Percentiles rank a stretch among this genome's conserved stretches.
Evolutionary conservation across 169 alveolate species (phyloP).

Genomic region (Plasmodium malariae): DNA sequence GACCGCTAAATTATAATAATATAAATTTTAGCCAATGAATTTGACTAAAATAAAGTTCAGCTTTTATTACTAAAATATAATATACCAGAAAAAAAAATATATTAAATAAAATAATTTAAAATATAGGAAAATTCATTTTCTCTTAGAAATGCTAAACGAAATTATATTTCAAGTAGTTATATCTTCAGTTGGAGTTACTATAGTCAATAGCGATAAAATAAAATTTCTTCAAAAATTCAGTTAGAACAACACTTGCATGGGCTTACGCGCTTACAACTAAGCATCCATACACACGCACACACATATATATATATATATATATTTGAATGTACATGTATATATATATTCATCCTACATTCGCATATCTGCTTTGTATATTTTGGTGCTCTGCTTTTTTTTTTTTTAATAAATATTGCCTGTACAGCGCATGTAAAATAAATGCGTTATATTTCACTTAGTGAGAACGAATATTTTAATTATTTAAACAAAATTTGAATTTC

Average conservation of each 20-base stretch:
- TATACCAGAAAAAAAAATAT: not conserved
- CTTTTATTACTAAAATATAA: not conserved
- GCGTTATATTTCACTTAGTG: no score
- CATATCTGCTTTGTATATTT: no score
- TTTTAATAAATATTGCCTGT: no score
- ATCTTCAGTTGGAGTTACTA: conserved; percentile 64
- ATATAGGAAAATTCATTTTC: not conserved
- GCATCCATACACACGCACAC: not conserved
- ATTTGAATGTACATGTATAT: not conserved
- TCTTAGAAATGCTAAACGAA: conserved; percentile 74
- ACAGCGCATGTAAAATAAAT: no score
- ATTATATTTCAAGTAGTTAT: conserved; percentile 61
- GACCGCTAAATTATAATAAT: conserved; percentile 4
- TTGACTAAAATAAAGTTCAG: not conserved
- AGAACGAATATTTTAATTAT: no score
- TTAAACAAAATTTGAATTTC: no score
- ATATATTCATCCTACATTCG: not conserved
- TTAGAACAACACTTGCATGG: conserved; percentile 9
- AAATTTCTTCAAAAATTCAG: conserved; percentile 69
- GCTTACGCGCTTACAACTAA: not conserved
- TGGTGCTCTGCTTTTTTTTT: no score
- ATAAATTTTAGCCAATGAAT: not conserved
- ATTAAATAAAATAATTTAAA: not conserved
- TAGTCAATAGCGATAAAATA: conserved; percentile 72
- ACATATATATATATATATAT: not conserved